Evolutionary conservation across 495 filamentous ascomycete genomes (phyloP).

Genomic region (Trichoderma gamsii): DNA sequence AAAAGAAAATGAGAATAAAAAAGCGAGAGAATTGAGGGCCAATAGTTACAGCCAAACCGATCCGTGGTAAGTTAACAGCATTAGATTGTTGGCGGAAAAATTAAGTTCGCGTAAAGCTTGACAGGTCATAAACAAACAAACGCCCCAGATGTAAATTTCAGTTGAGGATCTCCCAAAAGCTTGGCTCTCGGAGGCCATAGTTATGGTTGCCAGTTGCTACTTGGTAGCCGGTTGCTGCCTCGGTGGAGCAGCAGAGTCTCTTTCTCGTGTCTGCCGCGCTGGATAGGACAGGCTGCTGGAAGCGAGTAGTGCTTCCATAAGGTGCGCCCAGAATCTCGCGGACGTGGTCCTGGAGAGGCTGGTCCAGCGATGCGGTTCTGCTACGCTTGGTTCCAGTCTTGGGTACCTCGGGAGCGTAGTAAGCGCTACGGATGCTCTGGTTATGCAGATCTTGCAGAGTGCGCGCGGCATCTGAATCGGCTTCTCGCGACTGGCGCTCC

Average conservation of each 20-base stretch:
- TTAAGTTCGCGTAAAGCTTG: neutral
- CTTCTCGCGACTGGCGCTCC: conserved; percentile 32
- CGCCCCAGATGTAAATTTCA: conserved; percentile 21
- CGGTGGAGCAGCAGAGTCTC: conserved; percentile 54
- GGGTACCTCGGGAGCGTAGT: neutral
- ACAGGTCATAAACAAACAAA: neutral
- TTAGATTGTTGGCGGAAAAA: neutral
- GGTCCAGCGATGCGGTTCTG: conserved; percentile 62
- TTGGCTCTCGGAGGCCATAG: conserved; percentile 43
- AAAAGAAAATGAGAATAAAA: neutral
- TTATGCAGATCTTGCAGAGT: conserved; percentile 60
- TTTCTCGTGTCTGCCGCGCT: conserved; percentile 35
- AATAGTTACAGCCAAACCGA: neutral
- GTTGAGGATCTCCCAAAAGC: conserved; percentile 57
- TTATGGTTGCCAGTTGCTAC: conserved; percentile 36
- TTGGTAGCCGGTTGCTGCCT: conserved; percentile 28
- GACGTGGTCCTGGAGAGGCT: conserved; percentile 64
- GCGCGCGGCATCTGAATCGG: conserved; percentile 54
- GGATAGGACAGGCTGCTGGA: conserved; percentile 29
- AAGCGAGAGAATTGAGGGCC: neutral
- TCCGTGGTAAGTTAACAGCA: neutral
- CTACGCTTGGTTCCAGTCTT: conserved; percentile 56
- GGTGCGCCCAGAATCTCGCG: conserved; percentile 49
- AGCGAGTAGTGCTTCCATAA: conserved; percentile 29
- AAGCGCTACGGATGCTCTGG: conserved; percentile 31